Percentiles rank a stretch among this genome's conserved stretches.
Evolutionary conservation across 1,139 yeast species (phyloP).

Genomic region (Yamadazyma dushanensis): DNA sequence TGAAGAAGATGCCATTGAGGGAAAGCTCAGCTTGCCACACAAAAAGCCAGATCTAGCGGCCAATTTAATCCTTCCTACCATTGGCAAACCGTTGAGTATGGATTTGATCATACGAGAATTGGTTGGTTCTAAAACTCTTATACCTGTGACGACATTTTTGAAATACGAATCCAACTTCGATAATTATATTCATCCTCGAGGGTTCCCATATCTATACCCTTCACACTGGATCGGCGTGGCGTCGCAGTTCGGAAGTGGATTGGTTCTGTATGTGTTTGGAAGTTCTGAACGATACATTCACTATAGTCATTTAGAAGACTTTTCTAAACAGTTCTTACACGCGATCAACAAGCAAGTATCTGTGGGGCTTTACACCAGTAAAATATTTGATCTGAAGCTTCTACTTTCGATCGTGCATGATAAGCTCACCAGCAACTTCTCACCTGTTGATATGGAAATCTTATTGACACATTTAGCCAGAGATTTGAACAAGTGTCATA

Average conservation of each 20-base stretch:
- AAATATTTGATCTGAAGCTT: conserved; percentile 20
- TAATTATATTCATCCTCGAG: conserved; percentile 11
- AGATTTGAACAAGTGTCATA: conserved; percentile 20
- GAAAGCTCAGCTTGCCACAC: conserved; percentile 22
- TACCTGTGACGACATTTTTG: conserved; percentile 25
- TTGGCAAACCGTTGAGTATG: conserved; percentile 32
- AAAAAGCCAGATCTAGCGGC: conserved; percentile 22
- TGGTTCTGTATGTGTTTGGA: conserved; percentile 10
- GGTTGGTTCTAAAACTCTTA: conserved; percentile 19
- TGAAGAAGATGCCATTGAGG: conserved; percentile 15
- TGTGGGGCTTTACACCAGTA: conserved; percentile 21
- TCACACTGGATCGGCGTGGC: conserved; percentile 19
- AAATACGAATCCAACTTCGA: conserved; percentile 12
- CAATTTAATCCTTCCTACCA: conserved; percentile 24
- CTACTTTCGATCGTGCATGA: conserved; percentile 17
- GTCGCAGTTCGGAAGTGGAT: conserved; percentile 3
- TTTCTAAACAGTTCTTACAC: conserved; percentile 16
- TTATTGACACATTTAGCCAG: conserved; percentile 27
- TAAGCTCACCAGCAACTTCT: conserved; percentile 13
- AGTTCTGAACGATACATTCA: conserved; percentile 26
- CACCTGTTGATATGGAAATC: conserved; percentile 24
- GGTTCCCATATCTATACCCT: conserved; percentile 21
- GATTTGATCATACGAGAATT: conserved; percentile 27
- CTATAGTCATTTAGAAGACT: conserved; percentile 22
- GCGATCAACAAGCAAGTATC: conserved; percentile 10